Evolutionary conservation across 1,139 yeast genomes (phyloP).

Genomic region (Taphrina betulina): DNA sequence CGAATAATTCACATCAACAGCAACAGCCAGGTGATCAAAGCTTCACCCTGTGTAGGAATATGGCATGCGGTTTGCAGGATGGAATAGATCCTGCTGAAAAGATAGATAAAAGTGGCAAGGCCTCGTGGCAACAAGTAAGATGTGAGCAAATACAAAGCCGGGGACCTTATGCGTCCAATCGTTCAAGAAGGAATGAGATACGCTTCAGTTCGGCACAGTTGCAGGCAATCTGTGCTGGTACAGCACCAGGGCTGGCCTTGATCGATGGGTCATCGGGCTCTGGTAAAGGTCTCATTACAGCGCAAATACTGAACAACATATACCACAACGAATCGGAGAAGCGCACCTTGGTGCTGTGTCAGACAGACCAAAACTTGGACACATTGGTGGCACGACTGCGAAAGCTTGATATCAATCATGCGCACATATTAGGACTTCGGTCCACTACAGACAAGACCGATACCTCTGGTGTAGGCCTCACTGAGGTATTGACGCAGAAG

Average conservation of each 20-base stretch:
- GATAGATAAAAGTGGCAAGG: background rate
- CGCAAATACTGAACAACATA: slow-evolving; percentile 41
- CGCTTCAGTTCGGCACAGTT: slow-evolving; percentile 41
- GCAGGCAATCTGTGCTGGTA: slow-evolving; percentile 46
- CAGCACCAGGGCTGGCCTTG: slow-evolving; percentile 46
- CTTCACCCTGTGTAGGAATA: too few species aligned
- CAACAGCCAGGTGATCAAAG: background rate
- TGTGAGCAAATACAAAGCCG: too few species aligned
- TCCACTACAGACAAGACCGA: too few species aligned
- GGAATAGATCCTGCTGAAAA: background rate
- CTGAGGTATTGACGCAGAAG: background rate
- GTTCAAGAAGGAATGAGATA: slow-evolving; percentile 11
- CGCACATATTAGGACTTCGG: background rate
- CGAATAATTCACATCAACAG: too few species aligned
- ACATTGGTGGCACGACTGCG: background rate
- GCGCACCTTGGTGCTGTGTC: slow-evolving; percentile 47
- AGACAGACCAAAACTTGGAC: slow-evolving; percentile 34
- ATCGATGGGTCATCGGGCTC: slow-evolving; percentile 53
- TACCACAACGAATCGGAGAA: slow-evolving; percentile 43
- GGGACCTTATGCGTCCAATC: slow-evolving; percentile 30
- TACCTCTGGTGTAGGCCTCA: too few species aligned
- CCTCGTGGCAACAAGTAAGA: background rate
- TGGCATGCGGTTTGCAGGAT: background rate
- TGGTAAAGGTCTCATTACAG: slow-evolving; percentile 47
- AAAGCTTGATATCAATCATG: background rate